These are phyloP conservation scores for Draba incana DNA, from an alignment of 345 rosid species.

Conservation along the genomic window DNA sequence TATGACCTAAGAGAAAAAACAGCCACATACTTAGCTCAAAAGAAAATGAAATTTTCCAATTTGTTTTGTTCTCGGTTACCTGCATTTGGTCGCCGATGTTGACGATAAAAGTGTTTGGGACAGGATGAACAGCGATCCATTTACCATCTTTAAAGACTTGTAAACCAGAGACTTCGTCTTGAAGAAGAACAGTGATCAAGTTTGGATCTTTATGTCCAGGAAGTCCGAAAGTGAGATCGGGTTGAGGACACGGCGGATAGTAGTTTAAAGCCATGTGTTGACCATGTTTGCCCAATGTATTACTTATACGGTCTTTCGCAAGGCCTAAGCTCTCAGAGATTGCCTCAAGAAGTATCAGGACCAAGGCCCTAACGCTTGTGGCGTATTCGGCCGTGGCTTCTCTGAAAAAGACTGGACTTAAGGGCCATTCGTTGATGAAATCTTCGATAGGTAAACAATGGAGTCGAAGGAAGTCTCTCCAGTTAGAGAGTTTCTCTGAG, in stretches of 20 bases:
- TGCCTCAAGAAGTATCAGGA: conserved; percentile 59
- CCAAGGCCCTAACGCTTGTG: conserved; percentile 51
- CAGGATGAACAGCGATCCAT: conserved; percentile 70
- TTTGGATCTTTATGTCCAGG: conserved; percentile 78
- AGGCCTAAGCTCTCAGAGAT: conserved; percentile 82
- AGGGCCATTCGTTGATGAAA: conserved; percentile 73
- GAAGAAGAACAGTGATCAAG: conserved; percentile 72
- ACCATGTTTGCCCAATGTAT: conserved; percentile 55
- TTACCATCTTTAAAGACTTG: conserved; percentile 63
- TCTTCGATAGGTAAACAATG: conserved; percentile 74
- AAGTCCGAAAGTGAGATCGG: conserved; percentile 68
- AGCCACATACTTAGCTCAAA: conserved; percentile 11
- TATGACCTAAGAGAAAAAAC: conserved; percentile 40
- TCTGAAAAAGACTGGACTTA: conserved; percentile 70
- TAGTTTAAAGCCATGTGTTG: conserved; percentile 89
- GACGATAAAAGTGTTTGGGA: conserved; percentile 66
- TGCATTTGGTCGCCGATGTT: conserved; percentile 82
- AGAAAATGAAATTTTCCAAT: not conserved
- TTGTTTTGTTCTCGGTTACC: conserved; percentile 32
- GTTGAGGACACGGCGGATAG: conserved; percentile 80
- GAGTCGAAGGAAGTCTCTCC: conserved; percentile 85
- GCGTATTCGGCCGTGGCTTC: conserved; percentile 61
- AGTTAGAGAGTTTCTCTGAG: conserved; percentile 66
- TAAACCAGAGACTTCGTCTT: conserved; percentile 72
- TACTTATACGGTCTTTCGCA: conserved; percentile 43